A percentile compares a stretch with the other conserved stretches of the same genome.
Conservation (phyloP, 495 filamentous ascomycete genomes). For the Talaromyces trachyspermus region DNA sequence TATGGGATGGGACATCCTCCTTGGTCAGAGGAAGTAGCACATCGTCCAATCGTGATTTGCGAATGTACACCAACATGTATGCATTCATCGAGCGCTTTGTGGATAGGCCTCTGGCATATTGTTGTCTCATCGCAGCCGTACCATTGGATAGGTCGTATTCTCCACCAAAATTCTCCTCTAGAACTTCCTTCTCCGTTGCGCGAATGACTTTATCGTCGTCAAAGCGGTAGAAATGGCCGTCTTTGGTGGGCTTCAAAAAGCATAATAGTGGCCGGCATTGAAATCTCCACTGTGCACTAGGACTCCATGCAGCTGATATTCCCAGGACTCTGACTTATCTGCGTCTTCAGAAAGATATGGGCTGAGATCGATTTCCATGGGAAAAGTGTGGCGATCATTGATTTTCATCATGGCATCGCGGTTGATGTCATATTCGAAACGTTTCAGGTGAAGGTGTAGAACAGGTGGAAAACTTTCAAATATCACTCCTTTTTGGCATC, state of each 20-base stretch:
- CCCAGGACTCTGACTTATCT: conserved; percentile 80
- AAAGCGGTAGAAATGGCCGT: conserved; percentile 92
- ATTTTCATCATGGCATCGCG: conserved; percentile 98
- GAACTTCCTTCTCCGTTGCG: conserved; percentile 81
- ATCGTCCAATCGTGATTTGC: conserved; percentile 72
- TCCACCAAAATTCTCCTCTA: conserved; percentile 96
- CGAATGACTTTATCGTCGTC: conserved; percentile 95
- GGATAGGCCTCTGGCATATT: conserved; percentile 57
- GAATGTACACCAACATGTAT: conserved; percentile 98
- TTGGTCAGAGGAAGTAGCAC: conserved; percentile 68
- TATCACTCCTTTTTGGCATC: conserved; percentile 97
- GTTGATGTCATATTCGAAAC: conserved; percentile 95
- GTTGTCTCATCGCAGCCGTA: conserved; percentile 50
- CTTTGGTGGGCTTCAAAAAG: conserved; percentile 91
- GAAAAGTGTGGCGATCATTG: conserved; percentile 96
- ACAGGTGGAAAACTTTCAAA: conserved; percentile 95
- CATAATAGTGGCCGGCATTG: conserved; percentile 99
- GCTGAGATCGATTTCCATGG: conserved; percentile 81
- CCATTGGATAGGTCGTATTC: conserved; percentile 65
- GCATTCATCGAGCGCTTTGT: conserved; percentile 71
- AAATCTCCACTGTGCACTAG: conserved; percentile 94
- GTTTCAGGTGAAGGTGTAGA: conserved; percentile 90
- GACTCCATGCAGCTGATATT: conserved; percentile 90
- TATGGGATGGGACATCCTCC: conserved; percentile 74
- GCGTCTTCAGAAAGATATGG: conserved; percentile 84